Percentiles rank a stretch among this genome's conserved stretches.
Evolutionary conservation across 495 filamentous ascomycete genomes (phyloP).

Genomic region (Geopyxis carbonaria): DNA sequence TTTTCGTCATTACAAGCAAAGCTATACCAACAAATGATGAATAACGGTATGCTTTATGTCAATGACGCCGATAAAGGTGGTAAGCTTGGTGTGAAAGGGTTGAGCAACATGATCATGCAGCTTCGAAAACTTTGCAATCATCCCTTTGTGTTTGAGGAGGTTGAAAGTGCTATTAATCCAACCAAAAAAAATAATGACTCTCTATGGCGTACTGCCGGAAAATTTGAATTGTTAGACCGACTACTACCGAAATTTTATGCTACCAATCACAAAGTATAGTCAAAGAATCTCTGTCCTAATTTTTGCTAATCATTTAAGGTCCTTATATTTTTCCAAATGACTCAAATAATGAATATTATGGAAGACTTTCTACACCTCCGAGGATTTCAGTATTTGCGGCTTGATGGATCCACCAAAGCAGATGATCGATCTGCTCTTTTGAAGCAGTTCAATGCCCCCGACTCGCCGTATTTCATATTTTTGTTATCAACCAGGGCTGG

Average conservation of each 20-base stretch:
- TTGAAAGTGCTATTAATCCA: constrained; percentile 96
- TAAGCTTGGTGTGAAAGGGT: constrained; percentile 83
- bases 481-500: constrained; percentile 96
- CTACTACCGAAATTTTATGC: constrained; percentile 81
- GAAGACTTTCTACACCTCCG: constrained; percentile 86
- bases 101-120: constrained; percentile 99
- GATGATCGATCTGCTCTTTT: constrained; percentile 90
- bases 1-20: constrained; percentile 87
- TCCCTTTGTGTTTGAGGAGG: constrained; percentile 93
- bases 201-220: constrained; percentile 88
- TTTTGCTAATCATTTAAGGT: constrained; percentile 24
- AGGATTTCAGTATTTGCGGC: constrained; percentile 65
- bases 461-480: constrained; percentile 93
- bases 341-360: constrained; percentile 99
- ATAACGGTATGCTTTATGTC: constrained; percentile 80
- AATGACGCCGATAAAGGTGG: constrained; percentile 69
- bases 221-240: constrained; percentile 89
- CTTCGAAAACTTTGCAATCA: constrained; percentile 97
- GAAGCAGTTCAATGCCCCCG: constrained; percentile 69
- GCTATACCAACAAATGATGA: constrained; percentile 91
- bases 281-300: neutral
- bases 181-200: constrained; percentile 70
- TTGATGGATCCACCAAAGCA: constrained; percentile 92
- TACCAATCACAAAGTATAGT: constrained; percentile 56
- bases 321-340: constrained; percentile 99